Evolutionary conservation across 2,329 filamentous ascomycete species (phyloP), one percentile per base, ranked within the genome.

Genomic region (Scleromitrula shiraiana): DNA sequence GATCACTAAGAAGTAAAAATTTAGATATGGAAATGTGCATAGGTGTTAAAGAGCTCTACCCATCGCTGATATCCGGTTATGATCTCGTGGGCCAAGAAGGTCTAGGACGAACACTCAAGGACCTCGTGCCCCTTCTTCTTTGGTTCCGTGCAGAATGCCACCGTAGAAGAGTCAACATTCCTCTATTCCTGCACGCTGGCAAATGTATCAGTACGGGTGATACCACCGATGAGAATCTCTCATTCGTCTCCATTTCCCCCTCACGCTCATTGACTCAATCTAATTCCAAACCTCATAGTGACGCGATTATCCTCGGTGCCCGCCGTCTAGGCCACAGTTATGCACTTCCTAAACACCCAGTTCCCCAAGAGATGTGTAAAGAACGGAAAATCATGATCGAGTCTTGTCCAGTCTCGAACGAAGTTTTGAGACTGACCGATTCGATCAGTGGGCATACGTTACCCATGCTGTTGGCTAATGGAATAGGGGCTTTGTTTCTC

Each of bases 181-280:
- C 91, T 1, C 94, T 95, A 70, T 94, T 94, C 71, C 90, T 96
- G 68, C 89, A 95, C 64, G 90, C 90, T 0, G 90, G 89, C 52
- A 89, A 95, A 68, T 88, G 82, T 24, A 77, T 94, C 1, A 88
- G 87, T 8, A 77, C 83, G 46, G 88, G 88, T 26, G 80, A 82
- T 56, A 73, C 70, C 14, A 82, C 83, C 0, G 89, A 95, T 60
- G 58, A 67, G 46, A 95, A 95, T 63, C 17, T 45, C 9, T 46
- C n/a, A 30, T 27, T 14, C 24, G 30, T n/a, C n/a, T n/a, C n/a
- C n/a, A n/a, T n/a, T 26, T 35, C n/a, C 1, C 15, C 14, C 10
- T 3, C 4, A n/a, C 10, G 8, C n/a, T 22, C 5, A 10, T 8
- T 10, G 10, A 15, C 12, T 2, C 26, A 29, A 29, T n/a, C n/a